phyloP scores from a whole-genome alignment of 345 rosid genomes.

The Cardiospermum halicacabum region DNA sequence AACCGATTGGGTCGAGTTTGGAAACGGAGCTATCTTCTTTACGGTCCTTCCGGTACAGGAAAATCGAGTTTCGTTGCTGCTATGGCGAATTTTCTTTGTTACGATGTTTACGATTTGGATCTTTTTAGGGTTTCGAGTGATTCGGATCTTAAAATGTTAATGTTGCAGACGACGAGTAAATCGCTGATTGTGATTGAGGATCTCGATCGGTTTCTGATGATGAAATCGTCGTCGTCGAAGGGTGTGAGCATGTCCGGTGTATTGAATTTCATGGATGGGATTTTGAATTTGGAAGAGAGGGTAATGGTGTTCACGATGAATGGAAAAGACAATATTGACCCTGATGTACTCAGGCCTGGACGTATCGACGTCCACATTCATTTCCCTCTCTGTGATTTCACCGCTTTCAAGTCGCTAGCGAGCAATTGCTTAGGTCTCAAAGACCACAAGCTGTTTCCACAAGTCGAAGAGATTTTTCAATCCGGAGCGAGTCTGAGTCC shows the following conservation, averaged over 20 bases:
- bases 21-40: constrained; percentile 68
- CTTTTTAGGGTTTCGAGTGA: constrained; percentile 53
- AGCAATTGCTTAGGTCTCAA: constrained; percentile 67
- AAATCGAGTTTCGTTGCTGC: constrained; percentile 78
- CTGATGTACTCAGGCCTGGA: constrained; percentile 67
- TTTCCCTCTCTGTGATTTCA: constrained; percentile 80
- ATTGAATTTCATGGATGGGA: constrained; percentile 71
- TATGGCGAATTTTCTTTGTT: constrained; percentile 60
- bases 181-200: constrained; percentile 67
- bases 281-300: constrained; percentile 57
- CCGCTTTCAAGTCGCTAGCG: constrained; percentile 73
- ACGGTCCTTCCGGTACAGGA: constrained; percentile 82
- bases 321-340: constrained; percentile 53
- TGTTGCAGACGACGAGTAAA: constrained; percentile 45
- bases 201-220: constrained; percentile 49
- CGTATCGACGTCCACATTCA: constrained; percentile 83
- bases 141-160: constrained; percentile 51
- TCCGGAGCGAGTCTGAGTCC: constrained; percentile 74
- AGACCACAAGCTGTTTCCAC: constrained; percentile 88
- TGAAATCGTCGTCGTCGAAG: constrained; percentile 56
- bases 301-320: constrained; percentile 76
- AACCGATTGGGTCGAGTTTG: constrained; percentile 72
- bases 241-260: constrained; percentile 49
- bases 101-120: constrained; percentile 69
- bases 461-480: constrained; percentile 80